Evolutionary conservation across 2,329 filamentous ascomycete genomes (phyloP).

Genomic region (Nothophoma quercina): DNA sequence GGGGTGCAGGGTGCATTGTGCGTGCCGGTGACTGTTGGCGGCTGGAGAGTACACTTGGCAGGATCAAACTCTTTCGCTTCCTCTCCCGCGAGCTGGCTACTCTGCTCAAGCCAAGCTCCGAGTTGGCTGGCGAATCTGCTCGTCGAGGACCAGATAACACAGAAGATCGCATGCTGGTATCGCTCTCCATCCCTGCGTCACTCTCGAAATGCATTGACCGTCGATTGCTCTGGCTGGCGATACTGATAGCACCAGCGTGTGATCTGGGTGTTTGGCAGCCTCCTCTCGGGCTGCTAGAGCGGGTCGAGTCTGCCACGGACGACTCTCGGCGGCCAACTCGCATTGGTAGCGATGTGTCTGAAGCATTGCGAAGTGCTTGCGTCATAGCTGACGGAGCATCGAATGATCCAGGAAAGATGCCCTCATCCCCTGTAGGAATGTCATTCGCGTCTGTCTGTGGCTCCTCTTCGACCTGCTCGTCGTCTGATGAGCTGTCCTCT

Average conservation of each 20-base stretch:
- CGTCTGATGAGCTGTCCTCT: constrained; percentile 78
- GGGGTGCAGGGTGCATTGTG: constrained; percentile 65
- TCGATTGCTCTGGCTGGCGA: constrained; percentile 72
- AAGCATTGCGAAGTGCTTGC: constrained; percentile 62
- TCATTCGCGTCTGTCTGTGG: constrained; percentile 49
- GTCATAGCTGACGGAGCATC: constrained; percentile 65
- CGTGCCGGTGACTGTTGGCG: constrained; percentile 90
- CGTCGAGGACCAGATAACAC: constrained; percentile 73
- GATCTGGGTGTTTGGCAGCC: constrained; percentile 86
- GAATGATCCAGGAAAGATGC: constrained; percentile 66
- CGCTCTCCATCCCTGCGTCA: constrained; percentile 83
- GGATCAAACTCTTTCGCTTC: constrained; percentile 84
- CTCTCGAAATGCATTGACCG: constrained; percentile 83
- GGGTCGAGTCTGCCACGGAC: constrained; percentile 75
- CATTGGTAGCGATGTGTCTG: constrained; percentile 57
- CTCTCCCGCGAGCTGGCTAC: constrained; percentile 81
- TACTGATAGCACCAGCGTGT: constrained; percentile 67
- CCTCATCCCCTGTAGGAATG: constrained; percentile 58
- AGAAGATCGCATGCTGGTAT: constrained; percentile 87
- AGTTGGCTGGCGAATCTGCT: constrained; percentile 78
- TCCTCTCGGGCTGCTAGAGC: constrained; percentile 89
- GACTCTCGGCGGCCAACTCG: constrained; percentile 61
- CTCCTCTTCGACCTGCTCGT: constrained; percentile 56
- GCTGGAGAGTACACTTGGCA: constrained; percentile 79
- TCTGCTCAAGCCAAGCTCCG: constrained; percentile 80